Percentiles rank a stretch among this genome's conserved stretches.
phyloP scores from a whole-genome alignment of 2,329 filamentous ascomycete genomes.

The Grosmannia huntii region DNA sequence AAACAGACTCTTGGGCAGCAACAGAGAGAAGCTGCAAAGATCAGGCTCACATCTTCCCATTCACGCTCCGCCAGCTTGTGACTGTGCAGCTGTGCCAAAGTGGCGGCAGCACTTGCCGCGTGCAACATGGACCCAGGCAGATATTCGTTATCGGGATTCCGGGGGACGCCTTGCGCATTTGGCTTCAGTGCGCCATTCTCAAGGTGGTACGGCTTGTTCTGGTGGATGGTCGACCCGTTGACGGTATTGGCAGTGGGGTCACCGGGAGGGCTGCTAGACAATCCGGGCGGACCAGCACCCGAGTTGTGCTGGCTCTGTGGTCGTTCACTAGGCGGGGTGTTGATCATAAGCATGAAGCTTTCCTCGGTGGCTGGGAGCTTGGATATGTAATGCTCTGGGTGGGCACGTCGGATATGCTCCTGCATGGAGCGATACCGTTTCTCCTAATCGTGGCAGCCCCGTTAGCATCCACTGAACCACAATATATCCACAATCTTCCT shows the following conservation, averaged over 20 bases:
- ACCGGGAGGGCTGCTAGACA: slow-evolving; percentile 2
- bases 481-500: too few relatives aligned
- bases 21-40: slow-evolving; percentile 2
- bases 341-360: slow-evolving; percentile 95
- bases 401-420: slow-evolving; percentile 94
- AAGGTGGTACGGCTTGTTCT: slow-evolving; percentile 39
- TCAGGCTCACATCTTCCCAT: slow-evolving; percentile 59
- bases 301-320: slow-evolving; percentile 22
- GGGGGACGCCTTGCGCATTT: slow-evolving; percentile 54
- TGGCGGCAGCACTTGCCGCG: slow-evolving; percentile 69
- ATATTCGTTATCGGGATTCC: slow-evolving; percentile 53
- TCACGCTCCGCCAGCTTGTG: slow-evolving; percentile 58
- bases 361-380: slow-evolving; percentile 97
- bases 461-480: too few relatives aligned
- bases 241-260: background rate
- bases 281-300: slow-evolving; percentile 13
- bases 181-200: slow-evolving; percentile 54
- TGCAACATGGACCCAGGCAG: slow-evolving; percentile 49
- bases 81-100: slow-evolving; percentile 68
- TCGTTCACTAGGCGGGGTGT: slow-evolving; percentile 53
- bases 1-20: slow-evolving; percentile 2
- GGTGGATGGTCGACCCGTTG: slow-evolving; percentile 10
- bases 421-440: slow-evolving; percentile 85
- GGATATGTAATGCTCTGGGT: slow-evolving; percentile 93
- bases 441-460: slow-evolving; percentile 16